phyloP scores from a whole-genome alignment of 2,329 filamentous ascomycete species.

The Herpomyces periplanetae region DNA sequence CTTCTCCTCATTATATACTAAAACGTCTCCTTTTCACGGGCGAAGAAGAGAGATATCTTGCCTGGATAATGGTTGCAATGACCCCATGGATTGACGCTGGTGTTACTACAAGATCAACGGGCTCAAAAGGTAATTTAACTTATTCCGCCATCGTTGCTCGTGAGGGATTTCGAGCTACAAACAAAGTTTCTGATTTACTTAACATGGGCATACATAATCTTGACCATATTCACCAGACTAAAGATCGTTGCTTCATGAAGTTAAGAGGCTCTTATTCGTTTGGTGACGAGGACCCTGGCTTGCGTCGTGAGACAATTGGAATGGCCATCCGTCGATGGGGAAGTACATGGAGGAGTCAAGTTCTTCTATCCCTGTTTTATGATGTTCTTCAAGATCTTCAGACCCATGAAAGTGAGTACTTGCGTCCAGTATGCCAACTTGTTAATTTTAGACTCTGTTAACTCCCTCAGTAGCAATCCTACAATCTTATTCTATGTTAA shows the following conservation, averaged over 20 bases:
- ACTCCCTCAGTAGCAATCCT: slow-evolving; percentile 9
- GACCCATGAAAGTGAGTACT: slow-evolving; percentile 9
- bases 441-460: slow-evolving; percentile 1
- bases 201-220: slow-evolving; percentile 21
- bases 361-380: slow-evolving; percentile 22
- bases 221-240: slow-evolving; percentile 19
- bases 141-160: slow-evolving; percentile 21
- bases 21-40: slow-evolving; percentile 21
- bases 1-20: too few relatives aligned
- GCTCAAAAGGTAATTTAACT: slow-evolving; percentile 15
- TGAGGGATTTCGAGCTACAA: slow-evolving; percentile 41
- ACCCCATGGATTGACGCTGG: slow-evolving; percentile 24
- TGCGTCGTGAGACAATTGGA: slow-evolving; percentile 21
- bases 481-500: slow-evolving; percentile 13
- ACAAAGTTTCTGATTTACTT: slow-evolving; percentile 28
- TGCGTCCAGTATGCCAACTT: slow-evolving; percentile 2
- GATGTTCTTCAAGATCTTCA: slow-evolving; percentile 13
- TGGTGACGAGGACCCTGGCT: slow-evolving; percentile 9
- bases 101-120: slow-evolving; percentile 8
- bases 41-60: slow-evolving; percentile 22
- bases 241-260: slow-evolving; percentile 12
- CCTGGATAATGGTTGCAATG: slow-evolving; percentile 36
- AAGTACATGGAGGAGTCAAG: slow-evolving; percentile 26
- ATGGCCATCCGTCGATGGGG: slow-evolving; percentile 39
- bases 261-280: slow-evolving; percentile 10